Conservation (phyloP, 768 basidiomycete genomes). For the Lentinula aciculospora region DNA sequence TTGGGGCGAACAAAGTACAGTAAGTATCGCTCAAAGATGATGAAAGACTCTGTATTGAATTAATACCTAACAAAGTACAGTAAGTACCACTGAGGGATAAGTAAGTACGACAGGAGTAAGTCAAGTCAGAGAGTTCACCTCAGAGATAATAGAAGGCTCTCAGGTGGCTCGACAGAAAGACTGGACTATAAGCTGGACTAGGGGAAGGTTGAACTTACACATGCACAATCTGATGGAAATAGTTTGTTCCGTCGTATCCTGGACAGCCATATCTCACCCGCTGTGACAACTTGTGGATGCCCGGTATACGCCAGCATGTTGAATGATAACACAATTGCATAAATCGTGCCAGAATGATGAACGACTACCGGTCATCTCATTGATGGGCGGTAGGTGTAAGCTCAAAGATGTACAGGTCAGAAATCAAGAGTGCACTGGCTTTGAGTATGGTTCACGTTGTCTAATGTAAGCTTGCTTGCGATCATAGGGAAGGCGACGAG, state of each 20-base stretch:
- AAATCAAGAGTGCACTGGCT: neutral
- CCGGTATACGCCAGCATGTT: neutral
- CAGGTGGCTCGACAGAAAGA: too few relatives aligned
- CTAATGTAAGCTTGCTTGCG: neutral
- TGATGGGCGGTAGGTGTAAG: neutral
- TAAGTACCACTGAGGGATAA: too few relatives aligned
- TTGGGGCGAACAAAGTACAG: too few relatives aligned
- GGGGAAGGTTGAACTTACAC: neutral
- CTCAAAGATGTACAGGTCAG: neutral
- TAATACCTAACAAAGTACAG: too few relatives aligned
- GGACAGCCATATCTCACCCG: conserved; percentile 1
- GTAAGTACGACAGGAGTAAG: too few relatives aligned
- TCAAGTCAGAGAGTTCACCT: too few relatives aligned
- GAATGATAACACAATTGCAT: neutral
- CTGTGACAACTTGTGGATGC: neutral
- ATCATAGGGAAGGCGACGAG: neutral
- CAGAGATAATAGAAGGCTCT: too few relatives aligned
- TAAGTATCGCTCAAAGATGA: too few relatives aligned
- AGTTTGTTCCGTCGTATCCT: conserved; percentile 1
- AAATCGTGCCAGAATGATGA: conserved; percentile 1
- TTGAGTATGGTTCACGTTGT: conserved; percentile 1
- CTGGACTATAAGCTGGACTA: too few relatives aligned
- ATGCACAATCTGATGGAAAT: neutral
- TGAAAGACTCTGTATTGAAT: too few relatives aligned
- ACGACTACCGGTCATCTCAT: neutral